A percentile compares a stretch with the other conserved stretches of the same genome.
phyloP scores from a whole-genome alignment of 2,329 filamentous ascomycete genomes.

The Teratosphaeriaceae sp. region DNA sequence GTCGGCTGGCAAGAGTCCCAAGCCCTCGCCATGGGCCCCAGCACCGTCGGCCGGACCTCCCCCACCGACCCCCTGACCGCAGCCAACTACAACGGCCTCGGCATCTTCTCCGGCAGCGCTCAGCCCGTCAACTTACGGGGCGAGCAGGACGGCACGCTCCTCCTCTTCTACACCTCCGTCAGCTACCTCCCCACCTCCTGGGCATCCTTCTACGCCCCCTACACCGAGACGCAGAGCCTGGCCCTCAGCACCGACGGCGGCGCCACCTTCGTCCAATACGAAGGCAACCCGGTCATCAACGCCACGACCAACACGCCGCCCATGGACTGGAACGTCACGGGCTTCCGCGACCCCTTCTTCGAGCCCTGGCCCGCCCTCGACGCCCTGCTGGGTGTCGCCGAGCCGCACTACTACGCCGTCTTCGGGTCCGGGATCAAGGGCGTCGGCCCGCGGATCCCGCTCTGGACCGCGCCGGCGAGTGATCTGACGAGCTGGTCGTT shows the following conservation, averaged over 20 bases:
- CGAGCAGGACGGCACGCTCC: conserved; percentile 40
- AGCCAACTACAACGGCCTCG: conserved; percentile 42
- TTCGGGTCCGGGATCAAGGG: conserved; percentile 43
- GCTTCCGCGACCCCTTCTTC: conserved; percentile 34
- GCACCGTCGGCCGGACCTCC: conserved; percentile 27
- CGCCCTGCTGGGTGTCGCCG: conserved; percentile 32
- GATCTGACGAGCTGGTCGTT: conserved; percentile 43
- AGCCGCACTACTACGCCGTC: conserved; percentile 41
- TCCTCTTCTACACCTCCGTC: conserved; percentile 44
- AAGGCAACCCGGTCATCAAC: conserved; percentile 40
- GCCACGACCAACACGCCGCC: conserved; percentile 29
- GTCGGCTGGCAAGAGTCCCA: conserved; percentile 41
- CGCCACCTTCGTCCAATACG: conserved; percentile 41
- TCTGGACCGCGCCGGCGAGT: conserved; percentile 39
- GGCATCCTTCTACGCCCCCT: conserved; percentile 36
- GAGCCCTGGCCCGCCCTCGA: conserved; percentile 36
- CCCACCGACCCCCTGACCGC: neutral
- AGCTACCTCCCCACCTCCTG: conserved; percentile 41
- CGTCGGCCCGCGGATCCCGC: conserved; percentile 40
- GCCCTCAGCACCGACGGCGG: conserved; percentile 42
- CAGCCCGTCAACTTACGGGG: conserved; percentile 44
- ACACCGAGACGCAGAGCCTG: conserved; percentile 42
- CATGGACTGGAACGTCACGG: conserved; percentile 40
- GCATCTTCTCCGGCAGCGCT: conserved; percentile 48
- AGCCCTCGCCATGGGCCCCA: conserved; percentile 34